phyloP scores from a whole-genome alignment of 306 rosid genomes.

The peach (Prunus persica) region Prunus_persica_NCBIv2 NC_034012.1:3260501-3261000 shows the following conservation, averaged over 20 bases:
- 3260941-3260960: slow-evolving; percentile 68
- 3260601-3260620: slow-evolving; percentile 44
- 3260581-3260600: slow-evolving; percentile 42
- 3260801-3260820: slow-evolving; percentile 59
- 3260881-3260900: slow-evolving; percentile 63
- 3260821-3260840: slow-evolving; percentile 69
- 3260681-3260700: slow-evolving; percentile 59
- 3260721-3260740: slow-evolving; percentile 64
- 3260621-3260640: slow-evolving; percentile 53
- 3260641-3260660: slow-evolving; percentile 45
- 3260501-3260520: slow-evolving; percentile 53
- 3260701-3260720: slow-evolving; percentile 72
- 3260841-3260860: slow-evolving; percentile 71
- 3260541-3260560: slow-evolving; percentile 58
- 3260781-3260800: slow-evolving; percentile 34
- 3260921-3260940: slow-evolving; percentile 56
- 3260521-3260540: slow-evolving; percentile 64
- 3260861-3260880: slow-evolving; percentile 68
- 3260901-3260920: slow-evolving; percentile 60
- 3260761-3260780: slow-evolving; percentile 27
- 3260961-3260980: slow-evolving; percentile 65
- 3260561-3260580: slow-evolving; percentile 41
- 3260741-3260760: slow-evolving; percentile 66
- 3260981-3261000: slow-evolving; percentile 60
- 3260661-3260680: slow-evolving; percentile 48